These are phyloP conservation scores for Saturnispora bothae DNA, from an alignment of 805 yeast species.

Conservation along the genomic window DNA sequence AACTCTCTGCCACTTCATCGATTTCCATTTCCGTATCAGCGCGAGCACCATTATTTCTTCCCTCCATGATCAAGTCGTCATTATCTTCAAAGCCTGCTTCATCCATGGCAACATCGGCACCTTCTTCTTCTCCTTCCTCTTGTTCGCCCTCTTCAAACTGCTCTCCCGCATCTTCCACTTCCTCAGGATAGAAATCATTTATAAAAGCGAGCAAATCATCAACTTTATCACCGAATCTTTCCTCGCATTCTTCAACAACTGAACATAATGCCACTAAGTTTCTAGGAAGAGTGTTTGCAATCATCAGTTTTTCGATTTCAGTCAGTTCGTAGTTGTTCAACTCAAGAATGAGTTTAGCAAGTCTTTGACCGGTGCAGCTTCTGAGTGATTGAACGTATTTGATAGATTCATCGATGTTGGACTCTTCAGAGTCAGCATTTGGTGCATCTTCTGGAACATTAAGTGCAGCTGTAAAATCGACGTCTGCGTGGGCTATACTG, in stretches of 20 bases:
- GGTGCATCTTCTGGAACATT: background rate
- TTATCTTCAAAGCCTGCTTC: constrained; percentile 16
- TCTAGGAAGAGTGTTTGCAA: constrained; percentile 71
- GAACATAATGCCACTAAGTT: constrained; percentile 71
- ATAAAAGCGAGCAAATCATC: constrained; percentile 49
- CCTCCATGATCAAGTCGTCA: constrained; percentile 23
- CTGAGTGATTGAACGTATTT: constrained; percentile 15
- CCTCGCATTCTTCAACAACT: constrained; percentile 86
- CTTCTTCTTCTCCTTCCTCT: constrained; percentile 14
- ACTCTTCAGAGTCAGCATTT: background rate
- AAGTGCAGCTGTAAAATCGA: background rate
- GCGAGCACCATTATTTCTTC: constrained; percentile 11
- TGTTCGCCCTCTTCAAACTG: constrained; percentile 20
- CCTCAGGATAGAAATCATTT: constrained; percentile 40
- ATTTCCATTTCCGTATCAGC: constrained; percentile 17
- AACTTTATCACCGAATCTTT: constrained; percentile 59
- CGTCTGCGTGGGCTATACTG: background rate
- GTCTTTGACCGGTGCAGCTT: constrained; percentile 20
- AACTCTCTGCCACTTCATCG: constrained; percentile 15
- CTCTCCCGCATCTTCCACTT: constrained; percentile 13
- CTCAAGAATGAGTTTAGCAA: constrained; percentile 30
- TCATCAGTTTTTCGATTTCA: constrained; percentile 76
- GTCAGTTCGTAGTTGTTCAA: constrained; percentile 48
- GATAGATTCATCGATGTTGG: background rate
- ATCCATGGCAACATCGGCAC: constrained; percentile 16